Evolutionary conservation across 2,329 filamentous ascomycete genomes (phyloP), one percentile per base, ranked within the genome.

Genomic region (Colletotrichum sublineola): DNA sequence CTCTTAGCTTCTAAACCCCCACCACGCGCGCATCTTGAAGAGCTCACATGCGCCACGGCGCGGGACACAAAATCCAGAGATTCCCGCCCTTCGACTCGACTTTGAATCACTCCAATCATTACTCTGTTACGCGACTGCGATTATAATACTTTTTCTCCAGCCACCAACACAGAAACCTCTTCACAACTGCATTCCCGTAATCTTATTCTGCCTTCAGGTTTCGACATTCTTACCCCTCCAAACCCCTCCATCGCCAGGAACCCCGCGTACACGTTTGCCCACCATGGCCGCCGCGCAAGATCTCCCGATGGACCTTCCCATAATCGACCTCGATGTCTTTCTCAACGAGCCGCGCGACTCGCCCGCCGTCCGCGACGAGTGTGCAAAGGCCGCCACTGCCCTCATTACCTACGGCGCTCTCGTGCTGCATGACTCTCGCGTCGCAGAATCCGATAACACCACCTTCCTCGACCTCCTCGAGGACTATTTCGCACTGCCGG

Each of bases 401-500:
- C 86, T 91, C 68, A 87, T 90, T 78, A 86, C 86, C 20, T 90
- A 89, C 79, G 89, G 89, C 71, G 89, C 89, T 11, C 84, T 91
- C 29, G 82, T 91, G 33, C 84, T 90, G 57, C 89, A 89, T 81
- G 89, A 90, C 81, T 86, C 86, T 63, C 88, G 89, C 74, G 88
- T 90, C 15, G 82, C 86, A 24, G 86, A 88, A 76, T 75, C 80
- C 2, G 86, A 89, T 80, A 91, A 91, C 81, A 81, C 81, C 36
- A 80, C 82, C 66, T 91, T 91, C 76, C 86, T 91, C 68, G 88
- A 91, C 79, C 83, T 91, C 48, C 85, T 90, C n/a, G 89, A 91
- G 80, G 88, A 90, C 82, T 91, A 91, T 83, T 91, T 91, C 77
- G 88, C 87, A 44, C 89, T 90, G 79, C 86, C 88, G 20, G 81